These are phyloP conservation scores for Avena atlantica DNA, from an alignment of 176 grass and related monocot genomes.

Conservation along the genomic window DNA sequence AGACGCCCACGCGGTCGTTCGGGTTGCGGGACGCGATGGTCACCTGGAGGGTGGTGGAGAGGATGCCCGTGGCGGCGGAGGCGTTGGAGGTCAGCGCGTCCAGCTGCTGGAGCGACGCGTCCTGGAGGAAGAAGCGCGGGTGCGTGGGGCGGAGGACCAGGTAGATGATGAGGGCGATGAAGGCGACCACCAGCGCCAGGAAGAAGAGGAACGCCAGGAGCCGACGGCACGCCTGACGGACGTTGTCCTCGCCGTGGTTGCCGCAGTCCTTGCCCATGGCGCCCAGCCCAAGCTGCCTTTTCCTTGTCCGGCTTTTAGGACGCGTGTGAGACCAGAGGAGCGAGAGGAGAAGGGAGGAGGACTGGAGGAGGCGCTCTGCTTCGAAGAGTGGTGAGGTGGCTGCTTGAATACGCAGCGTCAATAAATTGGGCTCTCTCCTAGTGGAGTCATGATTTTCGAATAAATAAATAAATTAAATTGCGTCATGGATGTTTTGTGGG, in stretches of 20 bases:
- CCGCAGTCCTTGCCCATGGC: constrained; percentile 71
- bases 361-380: neutral
- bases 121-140: constrained; percentile 81
- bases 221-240: neutral
- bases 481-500: neutral
- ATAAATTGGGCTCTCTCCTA: constrained; percentile 11
- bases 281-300: neutral
- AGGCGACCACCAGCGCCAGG: constrained; percentile 40
- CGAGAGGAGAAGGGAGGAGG: neutral
- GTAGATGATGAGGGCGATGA: constrained; percentile 68
- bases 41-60: constrained; percentile 63
- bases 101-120: constrained; percentile 59
- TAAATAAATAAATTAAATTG: neutral
- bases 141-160: constrained; percentile 76
- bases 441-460: neutral
- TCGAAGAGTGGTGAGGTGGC: neutral
- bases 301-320: neutral
- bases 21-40: constrained; percentile 86
- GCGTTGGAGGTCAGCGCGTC: constrained; percentile 47
- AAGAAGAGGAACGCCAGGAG: neutral
- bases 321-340: constrained; percentile 15
- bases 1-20: constrained; percentile 73
- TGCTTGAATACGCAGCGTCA: neutral
- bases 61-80: constrained; percentile 22
- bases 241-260: constrained; percentile 59